A percentile compares a stretch with the other conserved stretches of the same genome.
Evolutionary conservation across 1,284 basidiomycete species (phyloP).

Genomic region (Mycocalia duriaeana): DNA sequence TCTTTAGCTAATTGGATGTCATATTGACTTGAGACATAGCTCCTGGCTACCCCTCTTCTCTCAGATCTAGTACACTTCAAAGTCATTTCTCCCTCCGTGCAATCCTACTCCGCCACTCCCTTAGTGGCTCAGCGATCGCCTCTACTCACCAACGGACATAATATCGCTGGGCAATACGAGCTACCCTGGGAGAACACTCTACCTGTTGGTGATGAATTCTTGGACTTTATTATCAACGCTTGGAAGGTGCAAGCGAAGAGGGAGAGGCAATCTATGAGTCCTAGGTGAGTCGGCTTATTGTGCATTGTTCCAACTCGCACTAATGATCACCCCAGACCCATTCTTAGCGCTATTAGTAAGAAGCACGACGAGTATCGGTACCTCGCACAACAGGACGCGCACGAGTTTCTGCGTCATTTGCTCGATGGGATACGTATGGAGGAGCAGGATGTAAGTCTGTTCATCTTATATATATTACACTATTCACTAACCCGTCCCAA

Average conservation of each 20-base stretch:
- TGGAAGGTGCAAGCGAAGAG: conserved; percentile 55
- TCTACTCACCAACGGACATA: conserved; percentile 61
- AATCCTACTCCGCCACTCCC: conserved; percentile 31
- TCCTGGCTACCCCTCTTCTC: conserved; percentile 62
- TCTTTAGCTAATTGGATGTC: neutral
- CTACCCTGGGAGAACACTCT: conserved; percentile 50
- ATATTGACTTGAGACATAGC: conserved; percentile 36
- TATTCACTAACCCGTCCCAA: neutral
- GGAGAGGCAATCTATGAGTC: conserved; percentile 49
- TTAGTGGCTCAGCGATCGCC: conserved; percentile 52
- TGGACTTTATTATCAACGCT: conserved; percentile 49
- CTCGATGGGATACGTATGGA: conserved; percentile 95
- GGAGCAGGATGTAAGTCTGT: conserved; percentile 74
- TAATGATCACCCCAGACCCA: conserved; percentile 33
- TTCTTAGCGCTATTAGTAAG: conserved; percentile 67
- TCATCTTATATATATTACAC: too few relatives aligned
- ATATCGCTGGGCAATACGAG: conserved; percentile 45
- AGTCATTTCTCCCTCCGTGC: conserved; percentile 36
- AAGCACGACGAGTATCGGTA: conserved; percentile 94
- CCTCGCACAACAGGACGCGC: conserved; percentile 89
- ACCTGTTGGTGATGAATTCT: conserved; percentile 62
- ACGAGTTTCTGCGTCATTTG: conserved; percentile 86
- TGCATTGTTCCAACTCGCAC: neutral
- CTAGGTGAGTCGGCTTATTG: conserved; percentile 45
- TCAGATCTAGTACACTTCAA: conserved; percentile 57